A percentile compares a stretch with the other conserved stretches of the same genome.
These are phyloP conservation scores for Coprinopsis sp. DNA, from an alignment of 768 basidiomycete species.

Conservation along the genomic window DNA sequence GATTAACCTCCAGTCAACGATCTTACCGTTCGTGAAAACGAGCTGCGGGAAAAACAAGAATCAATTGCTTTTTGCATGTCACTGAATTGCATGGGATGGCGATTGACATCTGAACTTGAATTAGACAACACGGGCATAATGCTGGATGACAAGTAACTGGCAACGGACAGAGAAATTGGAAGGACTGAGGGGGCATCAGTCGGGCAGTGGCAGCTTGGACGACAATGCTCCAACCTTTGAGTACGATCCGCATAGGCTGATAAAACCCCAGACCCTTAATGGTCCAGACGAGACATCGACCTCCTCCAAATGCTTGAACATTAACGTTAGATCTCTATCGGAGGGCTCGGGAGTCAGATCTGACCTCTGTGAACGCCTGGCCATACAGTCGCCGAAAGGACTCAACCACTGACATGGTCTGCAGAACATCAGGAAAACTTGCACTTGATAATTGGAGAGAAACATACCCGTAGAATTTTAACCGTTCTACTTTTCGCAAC, in stretches of 20 bases:
- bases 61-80: slow-evolving; percentile 73
- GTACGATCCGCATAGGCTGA: slow-evolving; percentile 70
- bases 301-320: slow-evolving; percentile 62
- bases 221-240: slow-evolving; percentile 51
- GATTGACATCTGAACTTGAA: slow-evolving; percentile 63
- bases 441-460: slow-evolving; percentile 2
- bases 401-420: slow-evolving; percentile 63
- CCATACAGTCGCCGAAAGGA: slow-evolving; percentile 76
- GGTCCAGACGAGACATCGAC: slow-evolving; percentile 46
- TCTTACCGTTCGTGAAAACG: slow-evolving; percentile 71
- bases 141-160: slow-evolving; percentile 6
- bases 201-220: background rate
- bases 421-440: slow-evolving; percentile 3
- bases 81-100: slow-evolving; percentile 58
- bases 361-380: slow-evolving; percentile 62
- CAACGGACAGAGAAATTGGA: slow-evolving; percentile 80
- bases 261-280: slow-evolving; percentile 71
- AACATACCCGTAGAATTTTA: slow-evolving; percentile 60
- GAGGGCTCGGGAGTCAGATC: slow-evolving; percentile 11
- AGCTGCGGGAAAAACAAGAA: slow-evolving; percentile 55
- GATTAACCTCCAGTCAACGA: background rate
- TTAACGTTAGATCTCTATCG: slow-evolving; percentile 2
- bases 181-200: slow-evolving; percentile 44
- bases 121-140: background rate
- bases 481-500: slow-evolving; percentile 43